phyloP scores from a whole-genome alignment of 2,329 filamentous ascomycete genomes.

The Paecilomyces dactylethromorphus region DNA sequence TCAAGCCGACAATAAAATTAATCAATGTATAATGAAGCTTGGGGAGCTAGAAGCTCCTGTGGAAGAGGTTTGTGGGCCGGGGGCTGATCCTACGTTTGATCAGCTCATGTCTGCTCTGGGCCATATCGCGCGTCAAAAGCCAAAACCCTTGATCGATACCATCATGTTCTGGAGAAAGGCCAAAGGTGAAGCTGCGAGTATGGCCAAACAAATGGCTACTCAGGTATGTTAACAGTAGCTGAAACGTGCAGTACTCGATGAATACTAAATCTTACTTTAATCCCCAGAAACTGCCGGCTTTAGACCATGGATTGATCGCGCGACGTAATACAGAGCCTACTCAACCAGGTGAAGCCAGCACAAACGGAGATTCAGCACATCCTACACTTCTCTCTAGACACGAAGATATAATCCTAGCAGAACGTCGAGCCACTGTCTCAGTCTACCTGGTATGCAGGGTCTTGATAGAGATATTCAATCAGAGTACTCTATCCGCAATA shows the following conservation, averaged over 20 bases:
- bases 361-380: constrained; percentile 17
- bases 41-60: constrained; percentile 77
- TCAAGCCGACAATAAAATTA: constrained; percentile 93
- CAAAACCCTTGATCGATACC: constrained; percentile 89
- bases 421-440: constrained; percentile 86
- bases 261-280: constrained; percentile 9
- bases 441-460: constrained; percentile 95
- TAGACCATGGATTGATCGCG: constrained; percentile 44
- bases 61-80: constrained; percentile 83
- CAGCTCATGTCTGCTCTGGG: constrained; percentile 89
- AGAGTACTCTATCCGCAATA: constrained; percentile 76
- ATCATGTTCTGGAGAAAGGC: constrained; percentile 98
- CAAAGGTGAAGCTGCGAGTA: constrained; percentile 81
- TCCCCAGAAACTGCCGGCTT: constrained; percentile 22
- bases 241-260: not conserved
- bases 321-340: constrained; percentile 70
- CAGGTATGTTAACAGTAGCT: constrained; percentile 17
- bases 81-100: constrained; percentile 82
- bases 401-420: constrained; percentile 69
- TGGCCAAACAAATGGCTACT: constrained; percentile 45
- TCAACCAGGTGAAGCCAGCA: constrained; percentile 36
- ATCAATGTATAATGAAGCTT: constrained; percentile 73
- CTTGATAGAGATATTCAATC: constrained; percentile 85
- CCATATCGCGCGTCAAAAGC: constrained; percentile 89
- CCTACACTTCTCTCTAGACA: constrained; percentile 45